These are phyloP conservation scores for Pleurotus tuoliensis DNA, from an alignment of 768 basidiomycete genomes.

Conservation along the genomic window DNA sequence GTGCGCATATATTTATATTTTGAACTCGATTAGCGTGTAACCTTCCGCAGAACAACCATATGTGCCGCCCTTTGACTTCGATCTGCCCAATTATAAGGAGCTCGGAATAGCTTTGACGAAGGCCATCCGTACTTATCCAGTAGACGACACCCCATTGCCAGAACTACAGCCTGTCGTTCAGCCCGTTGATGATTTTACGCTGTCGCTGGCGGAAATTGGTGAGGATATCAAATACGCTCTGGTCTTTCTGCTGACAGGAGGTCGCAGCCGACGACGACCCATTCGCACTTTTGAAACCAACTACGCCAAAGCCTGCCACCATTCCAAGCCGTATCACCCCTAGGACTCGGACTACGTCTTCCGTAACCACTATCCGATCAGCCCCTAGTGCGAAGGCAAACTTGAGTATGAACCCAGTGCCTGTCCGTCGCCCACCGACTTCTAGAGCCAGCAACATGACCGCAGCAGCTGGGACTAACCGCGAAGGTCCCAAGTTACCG, in stretches of 20 bases:
- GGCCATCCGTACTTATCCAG: constrained; percentile 27
- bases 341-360: background rate
- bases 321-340: background rate
- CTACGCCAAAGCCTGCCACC: background rate
- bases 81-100: constrained; percentile 38
- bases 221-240: constrained; percentile 16
- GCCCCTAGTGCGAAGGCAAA: background rate
- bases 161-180: constrained; percentile 24
- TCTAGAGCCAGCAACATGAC: background rate
- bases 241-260: background rate
- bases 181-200: constrained; percentile 20
- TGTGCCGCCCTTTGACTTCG: constrained; percentile 40
- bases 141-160: constrained; percentile 23
- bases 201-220: constrained; percentile 23
- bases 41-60: constrained; percentile 34
- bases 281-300: background rate
- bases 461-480: background rate
- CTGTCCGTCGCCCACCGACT: background rate
- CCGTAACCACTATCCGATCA: background rate
- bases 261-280: constrained; percentile 25
- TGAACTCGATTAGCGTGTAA: background rate
- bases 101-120: constrained; percentile 34
- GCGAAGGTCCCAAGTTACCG: background rate
- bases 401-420: background rate
- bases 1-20: constrained; percentile 18